phyloP scores from a whole-genome alignment of 768 basidiomycete genomes.

The Tulasnella sp. region DNA sequence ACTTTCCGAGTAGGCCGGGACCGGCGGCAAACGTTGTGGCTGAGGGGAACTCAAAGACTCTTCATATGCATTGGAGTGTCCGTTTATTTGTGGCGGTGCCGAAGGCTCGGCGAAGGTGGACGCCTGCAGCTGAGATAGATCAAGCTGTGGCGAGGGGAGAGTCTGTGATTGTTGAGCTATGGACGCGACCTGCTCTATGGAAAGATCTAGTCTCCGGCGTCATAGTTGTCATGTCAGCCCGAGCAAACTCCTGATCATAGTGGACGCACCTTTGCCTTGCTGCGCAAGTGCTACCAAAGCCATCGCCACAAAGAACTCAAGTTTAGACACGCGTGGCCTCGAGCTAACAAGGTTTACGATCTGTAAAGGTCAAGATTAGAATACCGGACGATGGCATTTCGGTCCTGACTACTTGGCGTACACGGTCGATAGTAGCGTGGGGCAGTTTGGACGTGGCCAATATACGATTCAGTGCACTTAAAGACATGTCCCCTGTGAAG shows the following conservation, averaged over 20 bases:
- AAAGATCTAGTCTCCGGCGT: conserved; percentile 43
- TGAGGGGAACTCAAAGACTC: conserved; percentile 16
- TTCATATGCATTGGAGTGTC: conserved; percentile 31
- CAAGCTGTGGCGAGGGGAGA: conserved; percentile 62
- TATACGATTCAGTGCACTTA: conserved; percentile 72
- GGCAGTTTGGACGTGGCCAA: conserved; percentile 68
- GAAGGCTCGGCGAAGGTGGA: conserved; percentile 30
- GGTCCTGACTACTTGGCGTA: conserved; percentile 28
- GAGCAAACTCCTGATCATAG: neutral
- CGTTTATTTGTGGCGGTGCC: conserved; percentile 32
- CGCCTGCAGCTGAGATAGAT: conserved; percentile 47
- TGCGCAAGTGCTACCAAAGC: conserved; percentile 83
- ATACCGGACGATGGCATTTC: neutral
- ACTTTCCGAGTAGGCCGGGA: conserved; percentile 45
- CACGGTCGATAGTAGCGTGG: conserved; percentile 74
- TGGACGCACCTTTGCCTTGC: conserved; percentile 52
- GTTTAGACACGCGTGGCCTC: conserved; percentile 65
- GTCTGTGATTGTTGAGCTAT: conserved; percentile 61
- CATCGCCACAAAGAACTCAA: conserved; percentile 86
- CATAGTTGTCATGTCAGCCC: neutral
- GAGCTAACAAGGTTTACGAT: conserved; percentile 86
- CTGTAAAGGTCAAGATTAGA: conserved; percentile 35
- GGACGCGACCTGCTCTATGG: conserved; percentile 71
- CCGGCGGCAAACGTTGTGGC: conserved; percentile 33
- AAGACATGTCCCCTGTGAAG: conserved; percentile 65